A percentile compares a stretch with the other conserved stretches of the same genome.
Evolutionary conservation across 2,329 filamentous ascomycete species (phyloP).

Genomic region (Nothophaeocryptopus gaeumannii): DNA sequence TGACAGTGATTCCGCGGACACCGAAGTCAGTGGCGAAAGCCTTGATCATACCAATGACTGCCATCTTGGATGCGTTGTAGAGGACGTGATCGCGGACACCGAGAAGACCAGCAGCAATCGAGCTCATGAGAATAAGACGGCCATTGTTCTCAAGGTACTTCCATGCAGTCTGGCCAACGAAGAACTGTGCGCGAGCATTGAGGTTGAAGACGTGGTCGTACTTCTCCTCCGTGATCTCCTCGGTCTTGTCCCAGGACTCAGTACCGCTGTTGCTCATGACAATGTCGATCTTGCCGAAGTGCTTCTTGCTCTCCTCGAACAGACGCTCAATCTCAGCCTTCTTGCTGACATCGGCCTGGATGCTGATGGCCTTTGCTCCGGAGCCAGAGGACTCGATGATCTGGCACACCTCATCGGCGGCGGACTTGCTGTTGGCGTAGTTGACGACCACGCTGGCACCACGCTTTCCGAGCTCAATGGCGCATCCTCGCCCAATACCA

Average conservation of each 20-base stretch:
- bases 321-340: slow-evolving; percentile 58
- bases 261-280: slow-evolving; percentile 58
- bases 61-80: slow-evolving; percentile 70
- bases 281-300: slow-evolving; percentile 46
- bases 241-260: slow-evolving; percentile 65
- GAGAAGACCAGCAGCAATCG: slow-evolving; percentile 64
- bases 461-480: slow-evolving; percentile 64
- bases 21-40: slow-evolving; percentile 70
- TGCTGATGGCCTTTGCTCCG: slow-evolving; percentile 53
- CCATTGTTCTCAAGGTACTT: slow-evolving; percentile 68
- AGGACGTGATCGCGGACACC: slow-evolving; percentile 69
- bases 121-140: slow-evolving; percentile 71
- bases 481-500: slow-evolving; percentile 65
- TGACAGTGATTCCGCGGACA: slow-evolving; percentile 65
- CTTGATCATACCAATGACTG: slow-evolving; percentile 70
- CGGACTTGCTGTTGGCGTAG: slow-evolving; percentile 54
- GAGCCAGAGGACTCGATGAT: slow-evolving; percentile 47
- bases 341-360: slow-evolving; percentile 59
- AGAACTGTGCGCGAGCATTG: slow-evolving; percentile 71
- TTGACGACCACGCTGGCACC: slow-evolving; percentile 66
- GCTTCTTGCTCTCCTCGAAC: slow-evolving; percentile 44
- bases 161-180: slow-evolving; percentile 72
- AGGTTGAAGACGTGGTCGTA: slow-evolving; percentile 69
- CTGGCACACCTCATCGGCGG: slow-evolving; percentile 49
- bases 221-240: slow-evolving; percentile 67